Evolutionary conservation across 192 early-diverging fungal species (phyloP), one percentile per base, ranked within the genome.

Genomic region (Backusella tuberculispora): DNA sequence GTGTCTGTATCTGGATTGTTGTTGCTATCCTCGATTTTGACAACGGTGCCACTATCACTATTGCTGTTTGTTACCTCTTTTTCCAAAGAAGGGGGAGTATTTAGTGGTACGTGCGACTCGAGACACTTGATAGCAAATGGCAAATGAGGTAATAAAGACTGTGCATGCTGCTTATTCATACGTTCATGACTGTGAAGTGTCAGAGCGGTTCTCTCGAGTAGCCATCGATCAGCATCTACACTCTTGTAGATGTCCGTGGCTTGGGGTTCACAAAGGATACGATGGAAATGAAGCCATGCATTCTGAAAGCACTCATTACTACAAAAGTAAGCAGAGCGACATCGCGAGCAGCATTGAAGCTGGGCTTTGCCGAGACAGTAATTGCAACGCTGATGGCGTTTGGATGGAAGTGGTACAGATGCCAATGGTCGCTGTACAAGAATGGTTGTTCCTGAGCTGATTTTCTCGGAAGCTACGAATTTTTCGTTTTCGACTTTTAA

Each of bases 261-360:
- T 37, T 53, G 74, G 15, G 74, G 74, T 14, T 75, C 74, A 68
- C 74, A 75, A 6, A 75, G 66, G 9, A 69, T 46, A 19, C 48
- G 74, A 40, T 75, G 74, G 44, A 53, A 75, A 38, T 75, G 74
- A 9, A 74, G 67, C 77, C 77, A 78, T 5, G 77, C 77, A 45
- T 78, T 78, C 21, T 67, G 70, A 40, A 78, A 78, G 43, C 77
- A 78, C 12, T 60, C 56, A 29, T 78, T 78, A 17, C 72, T 74
- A 34, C 77, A 78, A 37, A 74, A 78, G 21, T 74, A 78, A 24
- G 77, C 77, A n/a, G 77, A 74, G 17, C 53, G 72, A 17, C 77
- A 78, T 8, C 77, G 72, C 9, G 66, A 68, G 17, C 77, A 78
- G 66, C 77, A 74, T 78, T 78, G 77, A 37, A 78, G 45, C 4